Percentiles rank a stretch among this genome's conserved stretches.
These are phyloP conservation scores for Zancudomyces culisetae DNA, from an alignment of 371 early-diverging fungal species.

Conservation along the genomic window DNA sequence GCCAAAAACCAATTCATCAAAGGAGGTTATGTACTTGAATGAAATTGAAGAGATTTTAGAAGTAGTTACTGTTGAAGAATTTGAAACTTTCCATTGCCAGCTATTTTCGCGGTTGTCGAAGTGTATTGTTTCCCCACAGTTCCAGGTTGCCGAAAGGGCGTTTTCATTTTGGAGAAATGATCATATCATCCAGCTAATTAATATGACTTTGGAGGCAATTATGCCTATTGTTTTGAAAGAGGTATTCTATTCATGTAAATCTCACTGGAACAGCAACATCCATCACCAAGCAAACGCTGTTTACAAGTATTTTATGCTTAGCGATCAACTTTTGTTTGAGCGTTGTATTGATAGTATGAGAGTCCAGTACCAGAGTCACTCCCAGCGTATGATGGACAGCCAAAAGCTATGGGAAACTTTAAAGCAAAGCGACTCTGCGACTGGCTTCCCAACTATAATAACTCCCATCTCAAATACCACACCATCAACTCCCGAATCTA, in stretches of 20 bases:
- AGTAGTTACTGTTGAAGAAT: constrained; percentile 71
- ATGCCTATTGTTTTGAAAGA: constrained; percentile 85
- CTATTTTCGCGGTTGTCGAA: constrained; percentile 74
- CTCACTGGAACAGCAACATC: constrained; percentile 92
- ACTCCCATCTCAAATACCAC: no score
- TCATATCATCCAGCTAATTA: constrained; percentile 78
- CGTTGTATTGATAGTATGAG: constrained; percentile 18
- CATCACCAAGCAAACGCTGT: constrained; percentile 87
- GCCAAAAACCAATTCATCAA: constrained; percentile 95
- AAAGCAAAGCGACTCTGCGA: no score
- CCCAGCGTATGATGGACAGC: background rate
- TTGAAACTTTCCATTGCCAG: constrained; percentile 65
- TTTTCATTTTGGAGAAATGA: constrained; percentile 94
- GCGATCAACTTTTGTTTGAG: constrained; percentile 78
- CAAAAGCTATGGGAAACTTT: background rate
- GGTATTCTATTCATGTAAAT: constrained; percentile 72
- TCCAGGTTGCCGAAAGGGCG: constrained; percentile 93
- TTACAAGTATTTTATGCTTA: constrained; percentile 76
- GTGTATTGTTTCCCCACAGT: constrained; percentile 87
- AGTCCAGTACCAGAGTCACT: constrained; percentile 12
- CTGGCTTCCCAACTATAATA: no score
- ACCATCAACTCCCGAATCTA: no score
- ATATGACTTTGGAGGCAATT: constrained; percentile 69
- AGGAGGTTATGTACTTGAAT: constrained; percentile 94
- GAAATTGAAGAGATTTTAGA: constrained; percentile 93